Base-by-base conservation (phyloP, 2,329 filamentous ascomycete genomes). In the Drechslerella dactyloides region DNA sequence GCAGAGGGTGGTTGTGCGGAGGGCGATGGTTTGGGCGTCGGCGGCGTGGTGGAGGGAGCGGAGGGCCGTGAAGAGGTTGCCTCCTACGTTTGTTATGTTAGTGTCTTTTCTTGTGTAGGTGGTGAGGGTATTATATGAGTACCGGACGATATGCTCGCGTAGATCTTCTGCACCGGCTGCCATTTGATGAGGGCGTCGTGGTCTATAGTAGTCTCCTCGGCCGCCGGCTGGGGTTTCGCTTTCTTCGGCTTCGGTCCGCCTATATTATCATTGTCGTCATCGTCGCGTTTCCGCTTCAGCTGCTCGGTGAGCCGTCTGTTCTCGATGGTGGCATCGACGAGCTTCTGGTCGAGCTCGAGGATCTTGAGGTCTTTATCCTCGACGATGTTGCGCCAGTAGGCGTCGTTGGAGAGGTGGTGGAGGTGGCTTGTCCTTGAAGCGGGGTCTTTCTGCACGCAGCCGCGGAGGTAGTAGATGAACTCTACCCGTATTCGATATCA, bases 381-480 rank as follows among this genome's bases (percentile, higher is more conserved):
- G 30, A 35, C 54, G 19, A 70, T n/a, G 17, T 60, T 70, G 13
- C 46, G 48, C 66, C 66, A 70, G 50, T 70, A 64, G n/a, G 53
- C 8, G 15, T 64, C 59, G n/a, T 64, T 59, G 17, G 66, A 64
- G n/a, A 70, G 7, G 5, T 51, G 54, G 5, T 42, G 46, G 3
- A 50, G 48, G n/a, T 30, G 59, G 11, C n/a, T 19, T 13, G 40
- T 17, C 63, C 23, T 19, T 8, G 59, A 54, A 4, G 15, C 27
- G 2, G 48, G 35, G 21, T 60, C 59, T 13, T 54, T 63, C 10
- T 59, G 53, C 15, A 70, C 30, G 30, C 66, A 70, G 24, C 66
- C 66, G 54, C 66, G 53, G 24, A 70, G 55, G 19, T 64, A 70
- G 48, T 60, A 70, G 13, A 70, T 56, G 54, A 70, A 70, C 24